A percentile compares a stretch with the other conserved stretches of the same genome.
phyloP scores from a whole-genome alignment of 257 asterid genomes.

The Lycium barbarum region DNA sequence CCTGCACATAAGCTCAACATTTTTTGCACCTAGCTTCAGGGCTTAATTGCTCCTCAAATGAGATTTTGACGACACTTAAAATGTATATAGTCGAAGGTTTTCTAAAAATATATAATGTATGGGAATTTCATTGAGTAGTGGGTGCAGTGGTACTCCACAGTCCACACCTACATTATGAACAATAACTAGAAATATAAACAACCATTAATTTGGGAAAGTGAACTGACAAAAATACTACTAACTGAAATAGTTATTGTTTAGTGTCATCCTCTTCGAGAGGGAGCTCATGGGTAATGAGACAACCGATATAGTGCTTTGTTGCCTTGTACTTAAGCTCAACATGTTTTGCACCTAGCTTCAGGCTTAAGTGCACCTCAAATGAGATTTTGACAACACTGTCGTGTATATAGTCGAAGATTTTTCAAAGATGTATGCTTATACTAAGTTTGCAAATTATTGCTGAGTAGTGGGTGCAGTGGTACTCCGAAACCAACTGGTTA shows the following conservation, averaged over 20 bases:
- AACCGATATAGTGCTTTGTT: neutral
- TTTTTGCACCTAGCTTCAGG: no score
- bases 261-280: neutral
- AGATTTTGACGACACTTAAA: no score
- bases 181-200: neutral
- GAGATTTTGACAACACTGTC: neutral
- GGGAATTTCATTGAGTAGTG: no score
- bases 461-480: conserved; percentile 7
- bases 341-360: neutral
- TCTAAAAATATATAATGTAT: no score
- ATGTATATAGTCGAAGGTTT: no score
- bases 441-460: neutral
- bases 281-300: neutral
- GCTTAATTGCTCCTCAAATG: no score
- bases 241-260: conserved; percentile 14
- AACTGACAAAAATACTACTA: neutral
- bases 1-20: no score
- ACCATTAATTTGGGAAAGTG: neutral
- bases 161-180: no score
- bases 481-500: neutral
- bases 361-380: neutral
- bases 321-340: neutral
- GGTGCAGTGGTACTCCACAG: no score
- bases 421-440: neutral
- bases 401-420: neutral